Conservation (phyloP, 441 rosid genomes). For the Kokia cookei region DNA sequence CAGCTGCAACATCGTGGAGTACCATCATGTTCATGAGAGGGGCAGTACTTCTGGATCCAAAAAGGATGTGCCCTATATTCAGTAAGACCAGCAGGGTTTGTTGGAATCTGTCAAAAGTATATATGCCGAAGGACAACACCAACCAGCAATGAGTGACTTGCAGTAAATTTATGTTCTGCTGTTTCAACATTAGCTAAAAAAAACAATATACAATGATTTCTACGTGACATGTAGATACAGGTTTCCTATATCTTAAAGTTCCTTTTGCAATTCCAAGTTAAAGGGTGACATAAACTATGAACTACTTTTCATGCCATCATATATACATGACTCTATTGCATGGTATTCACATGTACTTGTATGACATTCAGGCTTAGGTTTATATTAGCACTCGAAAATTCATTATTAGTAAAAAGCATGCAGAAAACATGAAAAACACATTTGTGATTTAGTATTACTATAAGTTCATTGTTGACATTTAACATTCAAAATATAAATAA, state of each 20-base stretch:
- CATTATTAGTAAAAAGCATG: not conserved
- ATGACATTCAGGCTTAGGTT: not conserved
- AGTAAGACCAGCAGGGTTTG: slow-evolving; percentile 69
- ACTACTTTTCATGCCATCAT: not conserved
- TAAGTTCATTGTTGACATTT: not conserved
- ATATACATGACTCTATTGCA: not conserved
- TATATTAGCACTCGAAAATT: not conserved
- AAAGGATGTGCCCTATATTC: slow-evolving; percentile 85
- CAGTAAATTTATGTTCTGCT: not conserved
- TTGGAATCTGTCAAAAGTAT: slow-evolving; percentile 59
- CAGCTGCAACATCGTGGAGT: slow-evolving; percentile 86
- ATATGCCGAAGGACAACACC: slow-evolving; percentile 26
- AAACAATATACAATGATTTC: not conserved
- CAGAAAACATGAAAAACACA: not conserved
- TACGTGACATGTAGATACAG: not conserved
- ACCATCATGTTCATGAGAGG: slow-evolving; percentile 65
- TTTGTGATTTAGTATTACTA: not conserved
- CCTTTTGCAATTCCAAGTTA: not conserved
- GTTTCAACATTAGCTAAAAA: slow-evolving; percentile 1
- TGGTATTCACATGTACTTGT: not conserved
- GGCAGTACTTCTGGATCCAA: slow-evolving; percentile 79
- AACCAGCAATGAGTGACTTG: slow-evolving; percentile 13
- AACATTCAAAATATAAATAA: not conserved
- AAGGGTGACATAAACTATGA: not conserved
- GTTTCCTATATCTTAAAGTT: not conserved